Percentiles rank a stretch among this genome's conserved stretches.
These are phyloP conservation scores for Mucor saturninus DNA, from an alignment of 371 early-diverging fungal genomes.

Conservation along the genomic window DNA sequence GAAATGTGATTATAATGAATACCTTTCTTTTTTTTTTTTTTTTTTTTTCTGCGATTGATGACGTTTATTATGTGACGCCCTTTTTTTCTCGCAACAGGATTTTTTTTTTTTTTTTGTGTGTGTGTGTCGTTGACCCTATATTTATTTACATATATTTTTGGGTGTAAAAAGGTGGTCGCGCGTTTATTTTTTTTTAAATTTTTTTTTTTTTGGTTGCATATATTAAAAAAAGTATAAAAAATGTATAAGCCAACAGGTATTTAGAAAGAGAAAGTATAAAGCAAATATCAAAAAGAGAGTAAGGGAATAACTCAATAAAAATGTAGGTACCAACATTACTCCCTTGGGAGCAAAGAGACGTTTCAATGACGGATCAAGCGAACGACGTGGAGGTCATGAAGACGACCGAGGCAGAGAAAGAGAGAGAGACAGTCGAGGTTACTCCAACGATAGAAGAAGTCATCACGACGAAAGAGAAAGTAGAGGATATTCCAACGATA, in stretches of 20 bases:
- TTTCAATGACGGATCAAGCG: slow-evolving; percentile 29
- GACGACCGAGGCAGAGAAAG: neutral
- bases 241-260: slow-evolving; percentile 38
- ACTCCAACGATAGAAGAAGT: slow-evolving; percentile 7
- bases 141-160: too few species aligned
- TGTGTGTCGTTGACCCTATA: too few species aligned
- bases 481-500: slow-evolving; percentile 3
- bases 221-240: neutral
- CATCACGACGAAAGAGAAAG: neutral
- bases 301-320: too few species aligned
- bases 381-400: neutral
- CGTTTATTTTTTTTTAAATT: neutral
- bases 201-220: neutral
- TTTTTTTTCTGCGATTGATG: too few species aligned
- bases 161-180: too few species aligned
- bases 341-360: slow-evolving; percentile 50
- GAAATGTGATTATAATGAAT: slow-evolving; percentile 10
- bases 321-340: slow-evolving; percentile 39
- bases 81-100: neutral
- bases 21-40: neutral
- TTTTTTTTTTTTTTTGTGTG: neutral
- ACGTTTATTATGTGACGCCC: too few species aligned
- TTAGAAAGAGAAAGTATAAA: neutral
- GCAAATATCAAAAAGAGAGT: neutral
- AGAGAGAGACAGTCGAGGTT: neutral